These are phyloP conservation scores for Carex pumila DNA, from an alignment of 176 grass and related monocot species.

Conservation along the genomic window DNA sequence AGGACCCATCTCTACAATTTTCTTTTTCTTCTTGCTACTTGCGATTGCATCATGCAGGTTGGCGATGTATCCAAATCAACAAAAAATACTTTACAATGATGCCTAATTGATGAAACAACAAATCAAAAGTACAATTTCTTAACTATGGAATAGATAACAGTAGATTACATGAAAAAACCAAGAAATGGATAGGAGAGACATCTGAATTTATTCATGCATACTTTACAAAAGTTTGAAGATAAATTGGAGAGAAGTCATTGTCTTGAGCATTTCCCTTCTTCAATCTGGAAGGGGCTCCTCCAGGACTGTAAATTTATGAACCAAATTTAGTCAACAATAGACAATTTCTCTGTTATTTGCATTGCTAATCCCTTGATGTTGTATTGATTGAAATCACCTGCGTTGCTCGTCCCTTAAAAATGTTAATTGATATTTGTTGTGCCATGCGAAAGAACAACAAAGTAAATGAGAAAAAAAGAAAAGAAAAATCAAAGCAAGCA, in stretches of 20 bases:
- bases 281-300: slow-evolving; percentile 77
- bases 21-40: too few relatives aligned
- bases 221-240: slow-evolving; percentile 11
- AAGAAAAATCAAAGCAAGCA: neutral
- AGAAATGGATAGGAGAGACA: neutral
- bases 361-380: neutral
- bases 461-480: neutral
- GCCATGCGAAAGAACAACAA: neutral
- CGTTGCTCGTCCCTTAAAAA: neutral
- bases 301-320: slow-evolving; percentile 50
- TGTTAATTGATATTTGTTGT: neutral
- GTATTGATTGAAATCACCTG: neutral
- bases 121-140: neutral
- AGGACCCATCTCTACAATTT: neutral
- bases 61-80: too few relatives aligned
- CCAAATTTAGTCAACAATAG: neutral
- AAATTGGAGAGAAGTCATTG: neutral
- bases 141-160: neutral
- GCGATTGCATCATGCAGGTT: too few relatives aligned
- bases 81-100: neutral
- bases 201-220: neutral
- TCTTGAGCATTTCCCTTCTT: neutral
- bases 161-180: neutral
- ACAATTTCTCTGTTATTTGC: neutral
- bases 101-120: neutral